These are phyloP conservation scores for Arthroderma uncinatum DNA, from an alignment of 2,329 filamentous ascomycete genomes.

Conservation along the genomic window DNA sequence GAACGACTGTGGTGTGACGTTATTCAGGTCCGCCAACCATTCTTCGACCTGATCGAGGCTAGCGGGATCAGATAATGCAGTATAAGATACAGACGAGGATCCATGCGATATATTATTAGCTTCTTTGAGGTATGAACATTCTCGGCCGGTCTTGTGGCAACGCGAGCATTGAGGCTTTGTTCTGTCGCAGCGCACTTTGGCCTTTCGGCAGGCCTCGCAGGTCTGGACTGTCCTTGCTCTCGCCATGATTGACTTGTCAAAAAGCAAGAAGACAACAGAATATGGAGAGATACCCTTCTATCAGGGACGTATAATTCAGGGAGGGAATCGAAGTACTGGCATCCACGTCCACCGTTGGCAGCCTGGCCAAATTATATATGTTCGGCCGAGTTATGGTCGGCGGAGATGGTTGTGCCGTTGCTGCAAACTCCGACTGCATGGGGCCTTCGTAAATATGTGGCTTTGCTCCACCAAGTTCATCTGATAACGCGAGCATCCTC, in stretches of 20 bases:
- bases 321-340: background rate
- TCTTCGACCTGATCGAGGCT: background rate
- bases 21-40: background rate
- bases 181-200: slow-evolving; percentile 55
- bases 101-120: background rate
- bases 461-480: background rate
- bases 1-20: background rate
- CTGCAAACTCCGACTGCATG: background rate
- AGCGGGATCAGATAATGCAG: slow-evolving; percentile 5
- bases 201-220: background rate
- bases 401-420: background rate
- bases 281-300: no score
- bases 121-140: slow-evolving; percentile 40
- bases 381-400: background rate
- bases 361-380: background rate
- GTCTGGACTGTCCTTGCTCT: background rate
- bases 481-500: background rate
- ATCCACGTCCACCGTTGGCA: background rate
- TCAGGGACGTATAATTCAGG: no score
- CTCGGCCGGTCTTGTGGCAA: slow-evolving; percentile 74
- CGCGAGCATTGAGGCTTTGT: slow-evolving; percentile 57
- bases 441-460: background rate
- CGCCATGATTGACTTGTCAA: background rate
- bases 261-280: background rate
- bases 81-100: background rate